These are phyloP conservation scores for Vaccinium myrtillus DNA, from an alignment of 148 eudicot genomes.

Conservation along the genomic window DNA sequence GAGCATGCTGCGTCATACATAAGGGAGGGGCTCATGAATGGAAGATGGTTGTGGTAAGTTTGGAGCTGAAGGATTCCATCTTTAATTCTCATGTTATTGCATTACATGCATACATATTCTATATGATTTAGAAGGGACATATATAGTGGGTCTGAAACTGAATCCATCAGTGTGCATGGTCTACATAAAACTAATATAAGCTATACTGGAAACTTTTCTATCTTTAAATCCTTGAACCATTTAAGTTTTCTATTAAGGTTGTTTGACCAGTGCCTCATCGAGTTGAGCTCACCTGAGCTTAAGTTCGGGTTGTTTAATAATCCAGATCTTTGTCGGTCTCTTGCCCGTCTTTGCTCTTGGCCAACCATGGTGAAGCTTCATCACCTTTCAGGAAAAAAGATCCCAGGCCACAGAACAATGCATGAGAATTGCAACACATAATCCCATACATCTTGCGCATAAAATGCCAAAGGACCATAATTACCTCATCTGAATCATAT, in stretches of 20 bases:
- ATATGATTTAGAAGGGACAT: not conserved
- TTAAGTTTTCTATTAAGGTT: not conserved
- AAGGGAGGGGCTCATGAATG: slow-evolving; percentile 55
- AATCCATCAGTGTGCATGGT: not conserved
- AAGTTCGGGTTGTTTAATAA: not conserved
- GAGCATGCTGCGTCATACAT: slow-evolving; percentile 58
- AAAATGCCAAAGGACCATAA: not conserved
- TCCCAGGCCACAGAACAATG: not conserved
- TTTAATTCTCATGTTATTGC: not conserved
- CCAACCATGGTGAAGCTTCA: not conserved
- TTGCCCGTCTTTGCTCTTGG: not conserved
- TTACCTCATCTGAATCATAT: not conserved
- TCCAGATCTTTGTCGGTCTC: not conserved
- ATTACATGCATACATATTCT: not conserved
- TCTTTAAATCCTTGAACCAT: not conserved
- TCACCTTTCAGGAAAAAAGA: not conserved
- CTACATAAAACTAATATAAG: not conserved
- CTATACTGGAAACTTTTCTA: not conserved
- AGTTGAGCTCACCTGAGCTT: slow-evolving; percentile 1
- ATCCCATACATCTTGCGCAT: not conserved
- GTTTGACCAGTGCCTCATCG: not conserved
- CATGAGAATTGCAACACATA: not conserved
- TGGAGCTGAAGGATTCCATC: not conserved
- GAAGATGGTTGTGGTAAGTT: slow-evolving; percentile 85
- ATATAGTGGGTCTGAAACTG: not conserved